Evolutionary conservation across 805 yeast genomes (phyloP).

Genomic region (Metschnikowia continentalis): DNA sequence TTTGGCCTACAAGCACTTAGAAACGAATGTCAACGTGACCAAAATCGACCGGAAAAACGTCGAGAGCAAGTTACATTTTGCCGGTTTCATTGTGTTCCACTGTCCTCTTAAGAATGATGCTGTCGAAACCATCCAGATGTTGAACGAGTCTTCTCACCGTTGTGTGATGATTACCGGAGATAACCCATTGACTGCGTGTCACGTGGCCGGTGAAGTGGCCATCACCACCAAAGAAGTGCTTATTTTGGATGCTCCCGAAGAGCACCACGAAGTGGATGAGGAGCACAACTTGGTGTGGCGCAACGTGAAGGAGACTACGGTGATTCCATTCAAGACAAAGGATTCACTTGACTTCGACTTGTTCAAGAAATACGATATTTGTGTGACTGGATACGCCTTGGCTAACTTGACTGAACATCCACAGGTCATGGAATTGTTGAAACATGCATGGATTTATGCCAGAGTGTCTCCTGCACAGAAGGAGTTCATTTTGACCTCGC

Average conservation of each 20-base stretch:
- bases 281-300: slow-evolving; percentile 73
- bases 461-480: slow-evolving; percentile 96
- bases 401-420: slow-evolving; percentile 59
- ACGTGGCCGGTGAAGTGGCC: slow-evolving; percentile 90
- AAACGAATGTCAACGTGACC: slow-evolving; percentile 43
- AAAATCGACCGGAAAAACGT: slow-evolving; percentile 69
- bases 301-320: slow-evolving; percentile 70
- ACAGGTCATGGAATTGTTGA: slow-evolving; percentile 68
- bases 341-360: slow-evolving; percentile 53
- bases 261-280: slow-evolving; percentile 45
- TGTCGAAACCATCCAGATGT: slow-evolving; percentile 80
- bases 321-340: slow-evolving; percentile 61
- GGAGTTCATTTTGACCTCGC: slow-evolving; percentile 79
- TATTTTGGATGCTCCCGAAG: slow-evolving; percentile 82
- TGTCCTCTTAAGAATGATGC: slow-evolving; percentile 97
- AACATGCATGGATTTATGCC: slow-evolving; percentile 95
- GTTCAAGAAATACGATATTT: slow-evolving; percentile 71
- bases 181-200: slow-evolving; percentile 96
- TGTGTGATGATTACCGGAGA: slow-evolving; percentile 98
- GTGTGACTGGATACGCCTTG: slow-evolving; percentile 91
- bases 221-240: slow-evolving; percentile 81
- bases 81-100: slow-evolving; percentile 93
- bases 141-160: slow-evolving; percentile 92
- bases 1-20: slow-evolving; percentile 78
- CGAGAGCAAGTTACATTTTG: slow-evolving; percentile 73